phyloP scores from a whole-genome alignment of 495 filamentous ascomycete genomes.

The Ramalina intermedia region DNA sequence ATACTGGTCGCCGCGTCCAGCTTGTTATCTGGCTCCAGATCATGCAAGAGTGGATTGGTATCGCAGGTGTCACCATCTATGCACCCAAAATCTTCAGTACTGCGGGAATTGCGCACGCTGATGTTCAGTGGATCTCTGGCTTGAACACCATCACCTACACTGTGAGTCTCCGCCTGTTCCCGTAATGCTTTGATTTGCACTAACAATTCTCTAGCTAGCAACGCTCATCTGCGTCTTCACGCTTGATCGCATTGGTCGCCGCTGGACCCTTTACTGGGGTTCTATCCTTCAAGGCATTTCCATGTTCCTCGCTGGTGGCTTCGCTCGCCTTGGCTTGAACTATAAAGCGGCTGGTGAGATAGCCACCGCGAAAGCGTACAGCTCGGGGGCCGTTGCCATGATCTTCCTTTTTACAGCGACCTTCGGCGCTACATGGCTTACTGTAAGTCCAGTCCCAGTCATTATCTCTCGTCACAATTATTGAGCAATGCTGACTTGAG shows the following conservation, averaged over 20 bases:
- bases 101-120: slow-evolving; percentile 43
- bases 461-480: too few relatives aligned
- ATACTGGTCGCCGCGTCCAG: slow-evolving; percentile 50
- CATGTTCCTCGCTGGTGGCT: slow-evolving; percentile 37
- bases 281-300: slow-evolving; percentile 37
- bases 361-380: slow-evolving; percentile 34
- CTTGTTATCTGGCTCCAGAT: slow-evolving; percentile 60
- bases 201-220: slow-evolving; percentile 26
- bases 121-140: slow-evolving; percentile 54
- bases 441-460: slow-evolving; percentile 5
- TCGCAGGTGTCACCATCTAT: slow-evolving; percentile 56
- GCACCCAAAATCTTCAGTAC: slow-evolving; percentile 54
- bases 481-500: too few relatives aligned
- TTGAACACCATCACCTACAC: slow-evolving; percentile 56
- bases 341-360: slow-evolving; percentile 16
- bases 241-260: slow-evolving; percentile 42
- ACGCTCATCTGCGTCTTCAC: slow-evolving; percentile 45
- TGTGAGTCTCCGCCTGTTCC: slow-evolving; percentile 9
- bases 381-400: slow-evolving; percentile 49
- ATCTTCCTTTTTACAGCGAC: slow-evolving; percentile 56
- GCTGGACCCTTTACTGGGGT: slow-evolving; percentile 46
- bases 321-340: slow-evolving; percentile 37
- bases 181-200: slow-evolving; percentile 13
- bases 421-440: slow-evolving; percentile 61
- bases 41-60: slow-evolving; percentile 60